Percentiles rank a stretch among this genome's conserved stretches.
Conservation (phyloP, 768 basidiomycete genomes). For the Phaeolepiota aurea region DNA sequence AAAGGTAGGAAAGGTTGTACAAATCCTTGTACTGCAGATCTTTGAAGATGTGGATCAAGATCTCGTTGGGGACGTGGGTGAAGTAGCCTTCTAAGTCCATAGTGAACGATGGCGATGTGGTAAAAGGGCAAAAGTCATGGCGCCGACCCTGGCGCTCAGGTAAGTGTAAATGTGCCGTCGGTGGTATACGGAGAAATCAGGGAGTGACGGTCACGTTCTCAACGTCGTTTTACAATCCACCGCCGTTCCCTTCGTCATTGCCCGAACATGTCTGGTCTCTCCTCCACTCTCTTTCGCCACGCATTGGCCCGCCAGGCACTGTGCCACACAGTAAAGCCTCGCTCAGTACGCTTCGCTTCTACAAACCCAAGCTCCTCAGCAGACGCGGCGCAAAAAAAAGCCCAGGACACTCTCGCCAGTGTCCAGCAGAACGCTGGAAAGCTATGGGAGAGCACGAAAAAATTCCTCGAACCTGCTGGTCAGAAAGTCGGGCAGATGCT, state of each 20-base stretch:
- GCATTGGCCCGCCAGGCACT: slow-evolving; percentile 17
- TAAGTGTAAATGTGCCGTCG: no score
- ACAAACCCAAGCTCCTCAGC: slow-evolving; percentile 27
- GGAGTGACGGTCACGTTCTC: no score
- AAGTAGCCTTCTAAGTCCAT: slow-evolving; percentile 1
- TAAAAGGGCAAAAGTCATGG: no score
- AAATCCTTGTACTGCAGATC: slow-evolving; percentile 6
- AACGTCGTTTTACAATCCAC: no score
- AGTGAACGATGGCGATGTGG: no score
- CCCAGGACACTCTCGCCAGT: slow-evolving; percentile 53
- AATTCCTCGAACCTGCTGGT: slow-evolving; percentile 34
- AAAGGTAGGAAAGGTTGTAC: neutral
- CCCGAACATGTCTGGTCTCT: no score
- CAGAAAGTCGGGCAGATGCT: slow-evolving; percentile 51
- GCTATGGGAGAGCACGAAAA: slow-evolving; percentile 41
- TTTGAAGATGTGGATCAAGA: neutral
- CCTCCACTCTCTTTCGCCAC: slow-evolving; percentile 18
- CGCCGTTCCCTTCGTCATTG: no score
- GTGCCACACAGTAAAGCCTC: no score
- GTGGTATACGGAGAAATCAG: no score
- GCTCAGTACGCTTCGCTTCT: slow-evolving; percentile 35
- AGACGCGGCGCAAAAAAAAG: slow-evolving; percentile 57
- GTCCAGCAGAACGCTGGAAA: slow-evolving; percentile 52
- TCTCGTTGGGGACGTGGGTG: neutral
- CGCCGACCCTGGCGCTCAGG: no score